Base-by-base conservation (phyloP, 2,329 filamentous ascomycete species). In the Tolypocladium ophioglossoides region DNA sequence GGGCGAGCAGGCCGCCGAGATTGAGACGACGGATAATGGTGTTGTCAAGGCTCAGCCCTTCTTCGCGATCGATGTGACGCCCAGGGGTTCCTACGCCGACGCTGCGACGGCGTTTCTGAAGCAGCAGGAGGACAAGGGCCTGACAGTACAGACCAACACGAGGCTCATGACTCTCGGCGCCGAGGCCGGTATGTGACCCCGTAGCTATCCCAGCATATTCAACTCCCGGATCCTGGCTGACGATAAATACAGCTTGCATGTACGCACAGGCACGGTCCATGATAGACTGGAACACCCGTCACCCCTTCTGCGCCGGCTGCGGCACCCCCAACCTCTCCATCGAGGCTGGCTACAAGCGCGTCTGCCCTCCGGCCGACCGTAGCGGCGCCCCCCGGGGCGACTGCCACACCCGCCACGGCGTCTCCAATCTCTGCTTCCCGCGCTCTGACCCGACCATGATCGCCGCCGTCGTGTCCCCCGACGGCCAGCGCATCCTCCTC, bases 381-480 rank as follows among this genome's bases (percentile, higher is more conserved):
- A 67, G 70, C 46, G 75, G 76, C 24, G 69, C 69, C 30, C 74
- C 80, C 44, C 84, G 90, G 10, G 78, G 78, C 1, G 79, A 86
- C 20, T 99, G 94, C 70, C 84, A 82, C 9, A 95, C 91, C 0
- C 83, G 94, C 53, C 86, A 83, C 40, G 91, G 89, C 30, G 74
- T 99, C 48, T 95, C 91, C 35, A 99, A 99, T 71, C 78, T 96
- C 52, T 86, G 80, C 65, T 97, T 96, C 76, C 92, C 92, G 3
- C 83, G 91, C 51, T 96, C 92, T 2, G 91, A 96, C 63, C 91
- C 91, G 1, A 95, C 90, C 32, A 91, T 97, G 68, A 99, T 99
- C 72, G 91, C 95, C 73, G 92, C 91, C 0, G 86, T 96, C 12
- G 82, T 97, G 35, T 95, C 87, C 52, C 78, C 85, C 51, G 89